A percentile compares a stretch with the other conserved stretches of the same genome.
phyloP scores from a whole-genome alignment of 768 basidiomycete species.

The Solioccasus polychromus region DNA sequence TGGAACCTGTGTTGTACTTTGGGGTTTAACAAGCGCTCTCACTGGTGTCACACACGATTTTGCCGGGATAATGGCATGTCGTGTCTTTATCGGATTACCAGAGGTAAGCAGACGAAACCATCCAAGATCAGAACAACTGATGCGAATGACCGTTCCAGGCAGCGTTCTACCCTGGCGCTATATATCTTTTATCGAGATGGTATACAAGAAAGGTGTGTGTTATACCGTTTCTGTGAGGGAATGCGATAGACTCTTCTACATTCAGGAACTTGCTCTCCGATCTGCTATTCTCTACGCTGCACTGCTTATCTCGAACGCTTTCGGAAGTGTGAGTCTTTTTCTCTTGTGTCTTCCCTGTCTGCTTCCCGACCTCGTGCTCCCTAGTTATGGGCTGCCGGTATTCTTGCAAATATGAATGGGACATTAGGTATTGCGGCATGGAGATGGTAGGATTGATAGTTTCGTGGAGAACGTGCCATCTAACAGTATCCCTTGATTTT shows the following conservation, averaged over 20 bases:
- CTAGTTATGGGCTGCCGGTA: conserved; percentile 27
- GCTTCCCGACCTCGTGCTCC: not conserved
- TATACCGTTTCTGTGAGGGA: too few relatives aligned
- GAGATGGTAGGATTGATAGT: not conserved
- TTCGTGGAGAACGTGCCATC: not conserved
- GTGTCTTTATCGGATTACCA: conserved; percentile 62
- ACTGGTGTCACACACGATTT: conserved; percentile 61
- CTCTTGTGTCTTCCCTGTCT: not conserved
- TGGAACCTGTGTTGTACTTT: conserved; percentile 54
- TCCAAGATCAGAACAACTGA: not conserved
- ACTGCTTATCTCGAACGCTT: conserved; percentile 60
- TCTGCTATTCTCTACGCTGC: conserved; percentile 60
- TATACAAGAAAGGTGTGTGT: conserved; percentile 1
- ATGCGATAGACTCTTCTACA: too few relatives aligned
- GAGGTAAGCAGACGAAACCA: conserved; percentile 36
- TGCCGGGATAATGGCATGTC: conserved; percentile 52
- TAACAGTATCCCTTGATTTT: too few relatives aligned
- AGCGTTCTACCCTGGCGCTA: conserved; percentile 38
- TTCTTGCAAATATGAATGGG: conserved; percentile 64
- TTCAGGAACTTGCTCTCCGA: conserved; percentile 42
- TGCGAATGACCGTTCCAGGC: conserved; percentile 31
- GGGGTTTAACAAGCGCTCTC: conserved; percentile 62
- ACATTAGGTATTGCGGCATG: not conserved
- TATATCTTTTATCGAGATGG: conserved; percentile 3
- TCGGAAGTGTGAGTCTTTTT: conserved; percentile 30